Conservation (phyloP, 2,329 filamentous ascomycete species). For the Penicillium sp. region DNA sequence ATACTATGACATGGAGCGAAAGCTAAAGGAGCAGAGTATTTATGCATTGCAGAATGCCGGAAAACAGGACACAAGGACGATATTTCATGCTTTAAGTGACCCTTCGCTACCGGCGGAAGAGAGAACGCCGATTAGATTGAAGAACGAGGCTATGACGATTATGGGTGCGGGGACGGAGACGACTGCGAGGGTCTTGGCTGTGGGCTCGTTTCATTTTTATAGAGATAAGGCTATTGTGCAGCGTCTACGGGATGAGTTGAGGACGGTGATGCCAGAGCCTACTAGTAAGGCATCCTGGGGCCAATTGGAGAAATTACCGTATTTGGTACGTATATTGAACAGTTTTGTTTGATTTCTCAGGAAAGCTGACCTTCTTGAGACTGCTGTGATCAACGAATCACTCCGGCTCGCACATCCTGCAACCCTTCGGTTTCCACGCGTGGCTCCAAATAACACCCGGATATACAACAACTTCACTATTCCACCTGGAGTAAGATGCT, state of each 20-base stretch:
- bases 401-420: conserved; percentile 7
- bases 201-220: conserved; percentile 18
- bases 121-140: conserved; percentile 27
- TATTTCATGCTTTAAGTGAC: conserved; percentile 32
- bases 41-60: background rate
- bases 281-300: conserved; percentile 4
- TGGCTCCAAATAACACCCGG: conserved; percentile 1
- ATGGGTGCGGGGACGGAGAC: conserved; percentile 27
- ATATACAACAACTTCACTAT: conserved; percentile 3
- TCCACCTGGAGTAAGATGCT: conserved; percentile 1
- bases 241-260: conserved; percentile 18
- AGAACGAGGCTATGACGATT: conserved; percentile 20
- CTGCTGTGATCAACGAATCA: conserved; percentile 15
- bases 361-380: background rate
- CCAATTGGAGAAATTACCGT: conserved; percentile 21
- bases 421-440: conserved; percentile 1
- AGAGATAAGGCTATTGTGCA: conserved; percentile 12
- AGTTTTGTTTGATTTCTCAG: background rate
- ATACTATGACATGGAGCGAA: background rate
- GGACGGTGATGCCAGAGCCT: conserved; percentile 8
- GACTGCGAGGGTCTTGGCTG: conserved; percentile 18
- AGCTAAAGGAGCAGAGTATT: background rate
- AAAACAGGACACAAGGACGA: conserved; percentile 5
- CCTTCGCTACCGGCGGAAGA: conserved; percentile 36
- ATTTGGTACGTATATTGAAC: conserved; percentile 6